Conservation (phyloP, 768 basidiomycete genomes). For the Lentinula guzmanii region DNA sequence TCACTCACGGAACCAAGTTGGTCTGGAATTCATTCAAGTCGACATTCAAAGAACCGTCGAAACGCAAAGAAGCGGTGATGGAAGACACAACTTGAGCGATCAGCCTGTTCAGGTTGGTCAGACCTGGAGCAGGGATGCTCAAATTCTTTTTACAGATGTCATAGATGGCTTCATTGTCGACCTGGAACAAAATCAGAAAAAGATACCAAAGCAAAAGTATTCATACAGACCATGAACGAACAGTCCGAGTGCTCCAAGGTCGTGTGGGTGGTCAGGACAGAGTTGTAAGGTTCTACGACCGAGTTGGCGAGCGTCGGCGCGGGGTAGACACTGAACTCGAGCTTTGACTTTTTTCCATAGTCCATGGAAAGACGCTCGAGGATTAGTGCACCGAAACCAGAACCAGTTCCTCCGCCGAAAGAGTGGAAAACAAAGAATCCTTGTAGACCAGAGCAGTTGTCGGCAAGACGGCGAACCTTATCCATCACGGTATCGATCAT, state of each 20-base stretch:
- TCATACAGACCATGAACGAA: constrained; percentile 87
- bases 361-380: constrained; percentile 96
- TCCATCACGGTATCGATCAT: constrained; percentile 97
- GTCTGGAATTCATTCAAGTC: constrained; percentile 99
- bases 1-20: constrained; percentile 89
- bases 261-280: constrained; percentile 95
- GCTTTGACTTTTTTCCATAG: constrained; percentile 99
- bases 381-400: constrained; percentile 96
- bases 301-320: constrained; percentile 93
- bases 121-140: constrained; percentile 77
- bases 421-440: constrained; percentile 99
- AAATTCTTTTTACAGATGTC: constrained; percentile 99
- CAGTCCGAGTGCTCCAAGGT: constrained; percentile 99
- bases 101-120: constrained; percentile 90
- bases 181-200: constrained; percentile 33
- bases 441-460: constrained; percentile 97
- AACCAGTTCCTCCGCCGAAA: constrained; percentile 99
- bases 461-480: constrained; percentile 92
- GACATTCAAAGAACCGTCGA: constrained; percentile 96
- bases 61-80: constrained; percentile 93
- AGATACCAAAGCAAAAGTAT: constrained; percentile 5
- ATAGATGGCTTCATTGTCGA: constrained; percentile 99
- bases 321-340: constrained; percentile 98
- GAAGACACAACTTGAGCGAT: constrained; percentile 99
- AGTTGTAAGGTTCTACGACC: constrained; percentile 99